Conservation (phyloP, 352 stramenopile genomes). For the Globisporangium takayamanum region DNA sequence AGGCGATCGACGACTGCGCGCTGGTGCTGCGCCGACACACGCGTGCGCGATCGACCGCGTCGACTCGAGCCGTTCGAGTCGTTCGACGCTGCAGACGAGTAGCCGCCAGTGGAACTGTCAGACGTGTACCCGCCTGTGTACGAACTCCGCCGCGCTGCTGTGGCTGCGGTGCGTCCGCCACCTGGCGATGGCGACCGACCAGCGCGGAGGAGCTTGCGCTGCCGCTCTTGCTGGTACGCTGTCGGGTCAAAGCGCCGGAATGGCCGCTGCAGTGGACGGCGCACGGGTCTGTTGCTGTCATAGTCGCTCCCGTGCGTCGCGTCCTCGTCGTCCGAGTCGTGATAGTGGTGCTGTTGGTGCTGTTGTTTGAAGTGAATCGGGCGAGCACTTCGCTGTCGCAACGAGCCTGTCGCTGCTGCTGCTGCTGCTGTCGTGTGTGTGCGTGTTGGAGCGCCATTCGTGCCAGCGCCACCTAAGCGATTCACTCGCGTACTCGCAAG, state of each 20-base stretch:
- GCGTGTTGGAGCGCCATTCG: neutral
- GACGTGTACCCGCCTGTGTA: slow-evolving; percentile 46
- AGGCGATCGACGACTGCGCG: slow-evolving; percentile 47
- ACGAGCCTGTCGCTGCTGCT: neutral
- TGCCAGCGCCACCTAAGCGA: neutral
- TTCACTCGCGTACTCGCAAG: neutral
- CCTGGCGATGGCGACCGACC: slow-evolving; percentile 29
- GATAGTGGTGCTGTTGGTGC: neutral
- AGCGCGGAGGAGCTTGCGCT: slow-evolving; percentile 38
- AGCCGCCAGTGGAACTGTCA: slow-evolving; percentile 54
- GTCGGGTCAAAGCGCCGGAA: slow-evolving; percentile 78
- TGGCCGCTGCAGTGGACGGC: slow-evolving; percentile 4
- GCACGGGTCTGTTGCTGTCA: neutral
- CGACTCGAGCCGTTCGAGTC: slow-evolving; percentile 40
- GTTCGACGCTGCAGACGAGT: slow-evolving; percentile 56
- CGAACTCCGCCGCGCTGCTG: neutral
- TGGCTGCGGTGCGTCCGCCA: neutral
- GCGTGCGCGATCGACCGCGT: slow-evolving; percentile 28
- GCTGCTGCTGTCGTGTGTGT: neutral
- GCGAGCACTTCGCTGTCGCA: slow-evolving; percentile 9
- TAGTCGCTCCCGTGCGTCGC: neutral
- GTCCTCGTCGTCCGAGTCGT: slow-evolving; percentile 26
- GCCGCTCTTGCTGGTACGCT: slow-evolving; percentile 71
- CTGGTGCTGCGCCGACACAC: slow-evolving; percentile 42
- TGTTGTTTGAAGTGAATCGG: slow-evolving; percentile 19